Evolutionary conservation across 73 alveolate genomes (phyloP).

Genomic region (Paramecium octaurelia): DNA sequence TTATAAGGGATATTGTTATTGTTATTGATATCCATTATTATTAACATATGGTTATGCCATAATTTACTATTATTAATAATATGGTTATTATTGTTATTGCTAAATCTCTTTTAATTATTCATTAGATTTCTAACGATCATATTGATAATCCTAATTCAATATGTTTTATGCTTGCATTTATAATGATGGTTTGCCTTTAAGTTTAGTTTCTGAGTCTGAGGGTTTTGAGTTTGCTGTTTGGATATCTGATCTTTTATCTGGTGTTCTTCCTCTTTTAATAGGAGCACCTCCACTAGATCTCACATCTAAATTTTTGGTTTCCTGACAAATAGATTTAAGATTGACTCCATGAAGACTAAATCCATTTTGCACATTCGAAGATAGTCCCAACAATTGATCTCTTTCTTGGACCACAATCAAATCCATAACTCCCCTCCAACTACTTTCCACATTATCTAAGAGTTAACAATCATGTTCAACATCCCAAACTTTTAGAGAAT

Average conservation of each 20-base stretch:
- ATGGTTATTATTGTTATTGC: background rate
- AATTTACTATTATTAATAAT: background rate
- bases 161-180: background rate
- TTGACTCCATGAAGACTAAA: background rate
- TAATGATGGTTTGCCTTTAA: constrained; percentile 30
- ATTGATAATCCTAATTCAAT: background rate
- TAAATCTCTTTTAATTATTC: background rate
- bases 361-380: background rate
- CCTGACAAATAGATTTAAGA: background rate
- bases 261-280: constrained; percentile 2
- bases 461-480: constrained; percentile 39
- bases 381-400: constrained; percentile 15
- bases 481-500: constrained; percentile 60
- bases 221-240: background rate
- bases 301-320: background rate
- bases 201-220: background rate
- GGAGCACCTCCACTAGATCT: constrained; percentile 42
- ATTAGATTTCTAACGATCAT: background rate
- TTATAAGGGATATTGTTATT: background rate
- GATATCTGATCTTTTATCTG: constrained; percentile 1
- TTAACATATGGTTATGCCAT: background rate
- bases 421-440: constrained; percentile 61
- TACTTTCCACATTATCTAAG: constrained; percentile 55
- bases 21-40: background rate
- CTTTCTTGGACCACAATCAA: background rate